Evolutionary conservation across 139 green algal genomes (phyloP), one percentile per base, ranked within the genome.

Genomic region (Pleodorina starrii): DNA sequence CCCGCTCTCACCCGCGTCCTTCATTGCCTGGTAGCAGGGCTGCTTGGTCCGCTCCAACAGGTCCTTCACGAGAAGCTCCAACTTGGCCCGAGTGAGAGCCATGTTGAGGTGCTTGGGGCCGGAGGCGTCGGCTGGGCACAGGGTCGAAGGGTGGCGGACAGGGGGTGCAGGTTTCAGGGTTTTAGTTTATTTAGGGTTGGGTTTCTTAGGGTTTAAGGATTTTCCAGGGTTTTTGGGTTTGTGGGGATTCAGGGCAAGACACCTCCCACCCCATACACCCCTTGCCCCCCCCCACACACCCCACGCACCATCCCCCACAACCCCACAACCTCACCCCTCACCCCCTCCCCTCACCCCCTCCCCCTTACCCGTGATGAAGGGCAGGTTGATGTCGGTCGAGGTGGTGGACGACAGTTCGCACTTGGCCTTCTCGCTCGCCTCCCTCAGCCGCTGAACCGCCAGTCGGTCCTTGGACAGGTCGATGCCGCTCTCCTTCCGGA

Each of bases 381-480:
- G 98, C 89, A 99, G 94, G 94, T 99, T 99, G 94, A 99, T 98
- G 85, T 99, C 98, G 25, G 98, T 99, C 84, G 95, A 93, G 38
- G 85, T 91, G 23, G 97, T 95, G 40, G 92, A 97, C 27, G 94
- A 98, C 46, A 99, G 96, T 95, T 99, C 98, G 90, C 97, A 99
- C 95, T 99, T 99, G 87, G 98, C 98, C 94, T 99, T 93, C 85
- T 93, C 85, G 29, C 10, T 38, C 7, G 89, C 80, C 78, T 93
- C 88, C 44, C 88, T 81, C 87, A 99, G 92, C 42, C 98, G 94
- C 95, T 99, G 98, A 89, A 99, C 93, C 14, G 98, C 98, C 66
- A 99, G 95, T 90, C 97, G 97, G 96, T 99, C 98, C 57, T 95
- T 91, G 32, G 90, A 94, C 80, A 99, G 94, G 88, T 99, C 98